Conservation (phyloP, 78 protist genomes). For the Pelomyxa schiedti region DNA sequence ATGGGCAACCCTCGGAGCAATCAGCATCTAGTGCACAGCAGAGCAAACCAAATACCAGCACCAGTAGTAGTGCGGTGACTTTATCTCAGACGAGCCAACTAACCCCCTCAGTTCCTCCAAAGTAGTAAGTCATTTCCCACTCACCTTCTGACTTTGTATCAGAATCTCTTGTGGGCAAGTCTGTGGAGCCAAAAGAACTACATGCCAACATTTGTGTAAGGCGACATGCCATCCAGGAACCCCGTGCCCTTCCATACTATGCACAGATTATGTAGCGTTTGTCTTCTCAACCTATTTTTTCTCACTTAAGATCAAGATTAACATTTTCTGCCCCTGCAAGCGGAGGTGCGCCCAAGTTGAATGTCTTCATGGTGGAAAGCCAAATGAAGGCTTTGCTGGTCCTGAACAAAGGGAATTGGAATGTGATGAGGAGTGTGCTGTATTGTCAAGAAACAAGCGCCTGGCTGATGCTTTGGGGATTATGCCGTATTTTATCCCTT, state of each 20-base stretch:
- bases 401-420: conserved; percentile 14
- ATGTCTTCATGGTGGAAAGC: conserved; percentile 22
- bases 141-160: too few relatives aligned
- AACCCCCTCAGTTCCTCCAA: too few relatives aligned
- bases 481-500: too few relatives aligned
- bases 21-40: too few relatives aligned
- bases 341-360: conserved; percentile 32
- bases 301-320: conserved; percentile 1
- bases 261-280: background rate
- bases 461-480: conserved; percentile 28
- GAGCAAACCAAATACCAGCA: too few relatives aligned
- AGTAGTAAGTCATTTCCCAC: too few relatives aligned
- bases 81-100: background rate
- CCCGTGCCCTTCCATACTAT: conserved; percentile 52
- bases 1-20: too few relatives aligned
- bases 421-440: conserved; percentile 53
- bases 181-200: conserved; percentile 7
- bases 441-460: conserved; percentile 21
- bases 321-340: conserved; percentile 30
- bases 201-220: conserved; percentile 43
- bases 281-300: background rate
- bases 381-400: background rate
- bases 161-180: conserved; percentile 30
- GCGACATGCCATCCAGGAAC: conserved; percentile 52
- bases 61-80: background rate